Percentiles rank a stretch among this genome's conserved stretches.
Evolutionary conservation across 768 basidiomycete species (phyloP).

Genomic region (Filobasidium floriforme): DNA sequence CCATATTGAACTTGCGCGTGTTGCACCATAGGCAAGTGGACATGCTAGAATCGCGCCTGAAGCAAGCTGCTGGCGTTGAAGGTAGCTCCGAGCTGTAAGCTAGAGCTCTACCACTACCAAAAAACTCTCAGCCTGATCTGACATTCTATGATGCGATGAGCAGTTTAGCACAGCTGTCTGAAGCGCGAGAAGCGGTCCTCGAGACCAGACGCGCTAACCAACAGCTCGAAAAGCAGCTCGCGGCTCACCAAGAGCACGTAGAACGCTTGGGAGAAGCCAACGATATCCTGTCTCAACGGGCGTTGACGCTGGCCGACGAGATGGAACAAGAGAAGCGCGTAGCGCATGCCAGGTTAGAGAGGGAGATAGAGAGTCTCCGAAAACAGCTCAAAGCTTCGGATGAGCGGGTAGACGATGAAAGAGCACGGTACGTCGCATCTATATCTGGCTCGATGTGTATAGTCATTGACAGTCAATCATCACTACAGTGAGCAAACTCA

Average conservation of each 20-base stretch:
- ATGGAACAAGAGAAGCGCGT: slow-evolving; percentile 49
- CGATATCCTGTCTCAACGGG: slow-evolving; percentile 62
- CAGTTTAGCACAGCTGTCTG: not conserved
- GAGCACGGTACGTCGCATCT: not conserved
- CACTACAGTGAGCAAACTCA: slow-evolving; percentile 66
- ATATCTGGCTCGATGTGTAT: too few relatives aligned
- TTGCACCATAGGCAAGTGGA: slow-evolving; percentile 36
- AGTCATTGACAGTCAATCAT: not conserved
- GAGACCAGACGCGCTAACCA: slow-evolving; percentile 43
- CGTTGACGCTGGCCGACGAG: slow-evolving; percentile 64
- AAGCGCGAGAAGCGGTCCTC: not conserved
- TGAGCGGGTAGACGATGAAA: slow-evolving; percentile 55
- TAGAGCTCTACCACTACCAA: not conserved
- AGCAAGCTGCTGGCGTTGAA: not conserved
- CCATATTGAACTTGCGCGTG: not conserved
- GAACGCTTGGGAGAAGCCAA: slow-evolving; percentile 71
- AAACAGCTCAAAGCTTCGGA: slow-evolving; percentile 53
- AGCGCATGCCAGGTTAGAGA: slow-evolving; percentile 52
- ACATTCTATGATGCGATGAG: not conserved
- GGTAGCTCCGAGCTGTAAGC: slow-evolving; percentile 6
- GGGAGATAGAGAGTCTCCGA: slow-evolving; percentile 54
- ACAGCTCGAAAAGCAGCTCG: slow-evolving; percentile 56
- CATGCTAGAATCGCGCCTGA: slow-evolving; percentile 32
- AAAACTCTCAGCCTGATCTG: too few relatives aligned
- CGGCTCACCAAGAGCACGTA: slow-evolving; percentile 66